phyloP scores from a whole-genome alignment of 192 early-diverging fungal genomes.

The Podila verticillata region DNA sequence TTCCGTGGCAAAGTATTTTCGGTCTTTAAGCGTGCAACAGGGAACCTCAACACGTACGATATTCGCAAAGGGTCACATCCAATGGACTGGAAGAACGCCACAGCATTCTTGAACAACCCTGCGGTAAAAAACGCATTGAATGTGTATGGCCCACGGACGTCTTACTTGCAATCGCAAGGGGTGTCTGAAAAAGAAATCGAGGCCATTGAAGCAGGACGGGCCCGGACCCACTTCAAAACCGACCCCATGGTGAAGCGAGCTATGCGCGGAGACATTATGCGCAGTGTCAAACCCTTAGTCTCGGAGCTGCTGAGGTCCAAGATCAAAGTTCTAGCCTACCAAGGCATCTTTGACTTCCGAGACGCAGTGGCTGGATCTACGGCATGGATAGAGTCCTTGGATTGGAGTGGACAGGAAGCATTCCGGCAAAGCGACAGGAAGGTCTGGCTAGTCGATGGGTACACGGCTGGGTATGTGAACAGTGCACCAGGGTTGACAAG shows the following conservation, averaged over 20 bases:
- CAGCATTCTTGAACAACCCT: conserved; percentile 59
- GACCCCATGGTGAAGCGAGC: conserved; percentile 10
- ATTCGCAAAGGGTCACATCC: conserved; percentile 66
- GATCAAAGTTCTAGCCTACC: conserved; percentile 14
- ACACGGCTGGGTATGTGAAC: conserved; percentile 10
- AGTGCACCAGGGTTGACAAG: neutral
- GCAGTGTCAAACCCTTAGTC: conserved; percentile 1
- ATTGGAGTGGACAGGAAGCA: conserved; percentile 4
- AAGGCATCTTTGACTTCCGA: conserved; percentile 10
- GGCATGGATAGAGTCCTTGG: conserved; percentile 3
- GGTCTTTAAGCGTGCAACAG: conserved; percentile 67
- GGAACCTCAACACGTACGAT: conserved; percentile 78
- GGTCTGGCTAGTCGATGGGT: conserved; percentile 5
- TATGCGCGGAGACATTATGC: conserved; percentile 13
- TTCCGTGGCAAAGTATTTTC: conserved; percentile 67
- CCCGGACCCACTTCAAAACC: neutral
- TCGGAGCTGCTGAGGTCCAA: neutral
- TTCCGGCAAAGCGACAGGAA: conserved; percentile 6
- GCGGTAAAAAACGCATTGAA: conserved; percentile 65
- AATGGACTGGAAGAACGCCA: conserved; percentile 67
- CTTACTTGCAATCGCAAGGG: neutral
- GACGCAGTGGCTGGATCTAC: conserved; percentile 3
- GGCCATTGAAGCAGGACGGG: neutral
- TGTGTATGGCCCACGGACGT: conserved; percentile 23
- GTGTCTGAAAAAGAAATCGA: neutral